Evolutionary conservation across 2,329 filamentous ascomycete species (phyloP).

Genomic region (Aspergillus costaricaensis): DNA sequence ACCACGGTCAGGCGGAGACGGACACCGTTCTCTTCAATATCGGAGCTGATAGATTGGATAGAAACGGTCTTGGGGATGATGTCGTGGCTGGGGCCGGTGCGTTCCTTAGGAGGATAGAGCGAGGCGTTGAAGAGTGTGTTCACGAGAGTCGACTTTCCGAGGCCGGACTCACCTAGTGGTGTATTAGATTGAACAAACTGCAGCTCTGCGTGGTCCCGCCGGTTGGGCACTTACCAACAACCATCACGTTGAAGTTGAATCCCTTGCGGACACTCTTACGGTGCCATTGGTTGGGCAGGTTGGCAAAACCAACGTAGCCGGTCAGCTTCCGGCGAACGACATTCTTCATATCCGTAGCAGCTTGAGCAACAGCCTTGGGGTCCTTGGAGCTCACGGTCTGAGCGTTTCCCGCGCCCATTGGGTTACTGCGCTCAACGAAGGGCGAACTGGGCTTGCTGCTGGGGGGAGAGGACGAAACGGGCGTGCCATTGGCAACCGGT

Average conservation of each 20-base stretch:
- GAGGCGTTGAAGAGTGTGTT: slow-evolving; percentile 99
- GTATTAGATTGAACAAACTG: background rate
- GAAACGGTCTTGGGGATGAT: slow-evolving; percentile 98
- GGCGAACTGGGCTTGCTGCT: slow-evolving; percentile 57
- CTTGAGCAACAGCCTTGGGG: slow-evolving; percentile 58
- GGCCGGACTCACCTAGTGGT: slow-evolving; percentile 85
- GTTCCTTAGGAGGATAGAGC: slow-evolving; percentile 97
- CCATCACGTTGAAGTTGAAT: slow-evolving; percentile 99
- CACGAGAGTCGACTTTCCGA: slow-evolving; percentile 98
- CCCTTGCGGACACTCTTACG: slow-evolving; percentile 99
- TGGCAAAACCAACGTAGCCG: slow-evolving; percentile 97
- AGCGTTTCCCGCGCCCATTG: slow-evolving; percentile 54
- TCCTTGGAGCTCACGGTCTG: slow-evolving; percentile 67
- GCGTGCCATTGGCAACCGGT: slow-evolving; percentile 33
- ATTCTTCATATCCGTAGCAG: slow-evolving; percentile 76
- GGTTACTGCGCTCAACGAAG: slow-evolving; percentile 60
- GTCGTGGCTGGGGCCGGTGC: slow-evolving; percentile 93
- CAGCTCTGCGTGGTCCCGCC: too few relatives aligned
- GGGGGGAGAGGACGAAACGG: slow-evolving; percentile 40
- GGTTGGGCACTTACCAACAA: slow-evolving; percentile 76
- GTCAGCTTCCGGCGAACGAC: slow-evolving; percentile 98
- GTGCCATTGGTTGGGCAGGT: slow-evolving; percentile 99
- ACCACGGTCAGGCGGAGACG: slow-evolving; percentile 95
- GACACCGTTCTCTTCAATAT: slow-evolving; percentile 98
- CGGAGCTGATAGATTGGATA: slow-evolving; percentile 91